Evolutionary conservation across 495 filamentous ascomycete genomes (phyloP).

Genomic region (Neurospora tetrasperma): DNA sequence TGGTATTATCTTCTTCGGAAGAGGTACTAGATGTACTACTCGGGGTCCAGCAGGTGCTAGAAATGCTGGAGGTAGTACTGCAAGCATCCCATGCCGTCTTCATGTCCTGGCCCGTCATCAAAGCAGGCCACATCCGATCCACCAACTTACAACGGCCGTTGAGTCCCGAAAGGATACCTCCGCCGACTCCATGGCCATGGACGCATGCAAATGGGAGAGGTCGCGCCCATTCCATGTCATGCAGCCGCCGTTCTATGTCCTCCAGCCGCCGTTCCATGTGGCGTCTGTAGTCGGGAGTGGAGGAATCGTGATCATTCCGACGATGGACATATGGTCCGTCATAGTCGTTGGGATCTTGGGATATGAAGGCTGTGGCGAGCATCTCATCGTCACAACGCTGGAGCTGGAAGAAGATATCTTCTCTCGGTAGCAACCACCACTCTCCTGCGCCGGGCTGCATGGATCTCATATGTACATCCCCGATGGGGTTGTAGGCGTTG

Average conservation of each 20-base stretch:
- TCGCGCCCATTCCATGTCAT: too few relatives aligned
- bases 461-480: not conserved
- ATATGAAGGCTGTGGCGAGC: not conserved
- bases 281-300: not conserved
- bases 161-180: too few relatives aligned
- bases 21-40: not conserved
- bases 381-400: not conserved
- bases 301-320: not conserved
- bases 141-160: not conserved
- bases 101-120: not conserved
- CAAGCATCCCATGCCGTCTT: not conserved
- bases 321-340: not conserved
- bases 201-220: not conserved
- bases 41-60: not conserved
- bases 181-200: too few relatives aligned
- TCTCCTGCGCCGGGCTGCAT: not conserved
- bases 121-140: not conserved
- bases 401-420: not conserved
- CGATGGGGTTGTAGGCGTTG: not conserved
- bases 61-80: not conserved
- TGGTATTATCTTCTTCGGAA: not conserved
- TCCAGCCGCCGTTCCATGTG: too few relatives aligned
- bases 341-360: not conserved
- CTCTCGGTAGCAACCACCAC: not conserved
- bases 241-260: too few relatives aligned